Evolutionary conservation across 129 eudicot species (phyloP).

Genomic region (Saposhnikovia divaricata): DNA sequence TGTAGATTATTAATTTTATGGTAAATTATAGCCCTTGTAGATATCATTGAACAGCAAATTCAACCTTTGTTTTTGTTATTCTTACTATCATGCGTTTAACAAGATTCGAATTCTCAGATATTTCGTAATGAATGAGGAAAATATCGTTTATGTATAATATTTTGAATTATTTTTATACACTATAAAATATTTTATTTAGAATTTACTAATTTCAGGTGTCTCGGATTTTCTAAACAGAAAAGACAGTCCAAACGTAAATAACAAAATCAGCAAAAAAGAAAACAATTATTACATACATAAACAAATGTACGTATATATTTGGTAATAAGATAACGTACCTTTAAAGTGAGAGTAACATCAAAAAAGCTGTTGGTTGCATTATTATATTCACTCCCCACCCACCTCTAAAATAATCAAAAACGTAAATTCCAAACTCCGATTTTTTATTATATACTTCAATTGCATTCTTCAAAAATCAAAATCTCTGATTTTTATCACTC

Average conservation of each 20-base stretch:
- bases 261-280: conserved; percentile 1
- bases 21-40: neutral
- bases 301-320: neutral
- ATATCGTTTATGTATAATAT: too few species aligned
- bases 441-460: neutral
- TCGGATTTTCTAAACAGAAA: neutral
- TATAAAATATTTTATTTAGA: too few species aligned
- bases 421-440: neutral
- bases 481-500: conserved; percentile 10
- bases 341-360: conserved; percentile 30
- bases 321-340: conserved; percentile 30
- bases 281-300: conserved; percentile 14
- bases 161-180: too few species aligned
- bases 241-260: neutral
- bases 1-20: neutral
- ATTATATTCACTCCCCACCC: conserved; percentile 11
- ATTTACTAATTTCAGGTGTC: too few species aligned
- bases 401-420: neutral
- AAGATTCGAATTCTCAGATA: too few species aligned
- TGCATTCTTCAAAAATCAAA: conserved; percentile 1
- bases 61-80: neutral
- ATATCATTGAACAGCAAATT: too few species aligned
- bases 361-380: conserved; percentile 23
- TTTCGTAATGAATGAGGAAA: too few species aligned
- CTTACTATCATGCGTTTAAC: too few species aligned